Conservation (phyloP, 805 yeast species). For the Spathaspora passalidarum region DNA sequence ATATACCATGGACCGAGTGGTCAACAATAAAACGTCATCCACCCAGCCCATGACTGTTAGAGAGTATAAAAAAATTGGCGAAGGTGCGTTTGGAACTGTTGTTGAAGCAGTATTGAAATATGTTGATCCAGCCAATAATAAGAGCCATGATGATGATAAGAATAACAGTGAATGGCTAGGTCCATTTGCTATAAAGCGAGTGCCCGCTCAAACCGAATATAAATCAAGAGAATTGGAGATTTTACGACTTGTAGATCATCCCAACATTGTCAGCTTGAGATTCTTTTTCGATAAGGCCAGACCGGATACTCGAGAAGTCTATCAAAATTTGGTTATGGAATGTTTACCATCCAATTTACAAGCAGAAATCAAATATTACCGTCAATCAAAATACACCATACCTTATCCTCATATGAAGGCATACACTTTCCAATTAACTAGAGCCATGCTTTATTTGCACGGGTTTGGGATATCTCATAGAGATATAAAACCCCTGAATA, state of each 20-base stretch:
- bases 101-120: slow-evolving; percentile 60
- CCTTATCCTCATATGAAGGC: slow-evolving; percentile 75
- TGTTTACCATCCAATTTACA: slow-evolving; percentile 81
- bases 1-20: slow-evolving; percentile 44
- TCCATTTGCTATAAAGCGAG: slow-evolving; percentile 81
- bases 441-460: slow-evolving; percentile 81
- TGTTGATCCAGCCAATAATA: slow-evolving; percentile 18
- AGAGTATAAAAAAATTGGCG: slow-evolving; percentile 75
- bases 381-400: slow-evolving; percentile 55
- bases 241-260: slow-evolving; percentile 71
- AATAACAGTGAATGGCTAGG: slow-evolving; percentile 53
- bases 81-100: slow-evolving; percentile 86
- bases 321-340: slow-evolving; percentile 84
- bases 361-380: slow-evolving; percentile 67
- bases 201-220: slow-evolving; percentile 85
- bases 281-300: slow-evolving; percentile 70
- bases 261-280: slow-evolving; percentile 68
- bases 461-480: slow-evolving; percentile 79
- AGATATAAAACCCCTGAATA: slow-evolving; percentile 82
- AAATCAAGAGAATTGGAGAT: slow-evolving; percentile 80
- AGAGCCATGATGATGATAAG: neutral
- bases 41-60: slow-evolving; percentile 62
- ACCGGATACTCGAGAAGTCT: slow-evolving; percentile 59
- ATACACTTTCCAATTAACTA: slow-evolving; percentile 74
- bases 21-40: slow-evolving; percentile 53